Conservation (phyloP, 2,329 filamentous ascomycete genomes). For the Talaromyces amestolkiae region DNA sequence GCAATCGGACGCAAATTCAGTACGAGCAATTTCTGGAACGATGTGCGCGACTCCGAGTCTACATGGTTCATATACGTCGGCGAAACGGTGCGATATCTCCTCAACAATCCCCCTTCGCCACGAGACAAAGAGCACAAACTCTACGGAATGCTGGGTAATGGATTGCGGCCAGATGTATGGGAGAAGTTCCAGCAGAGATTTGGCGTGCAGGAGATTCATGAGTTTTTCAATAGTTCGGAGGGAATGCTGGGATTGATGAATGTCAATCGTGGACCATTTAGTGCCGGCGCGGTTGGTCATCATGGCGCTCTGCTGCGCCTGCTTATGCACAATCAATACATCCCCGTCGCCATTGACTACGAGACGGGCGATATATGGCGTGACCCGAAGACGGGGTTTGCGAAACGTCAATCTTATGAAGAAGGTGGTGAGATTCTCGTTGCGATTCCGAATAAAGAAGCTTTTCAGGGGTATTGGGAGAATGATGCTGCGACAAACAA, state of each 20-base stretch:
- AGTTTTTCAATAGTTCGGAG: slow-evolving; percentile 79
- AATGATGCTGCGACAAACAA: slow-evolving; percentile 65
- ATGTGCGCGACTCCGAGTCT: slow-evolving; percentile 64
- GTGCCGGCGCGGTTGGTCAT: slow-evolving; percentile 65
- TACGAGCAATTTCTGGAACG: slow-evolving; percentile 67
- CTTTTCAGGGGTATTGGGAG: slow-evolving; percentile 69
- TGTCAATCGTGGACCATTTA: slow-evolving; percentile 60
- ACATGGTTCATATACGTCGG: slow-evolving; percentile 76
- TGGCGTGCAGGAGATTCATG: slow-evolving; percentile 54
- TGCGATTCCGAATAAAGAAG: slow-evolving; percentile 54
- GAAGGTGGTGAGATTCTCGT: slow-evolving; percentile 74
- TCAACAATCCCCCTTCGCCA: slow-evolving; percentile 59
- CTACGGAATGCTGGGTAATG: slow-evolving; percentile 49
- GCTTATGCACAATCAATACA: slow-evolving; percentile 53
- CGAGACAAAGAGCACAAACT: slow-evolving; percentile 47
- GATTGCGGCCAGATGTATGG: slow-evolving; percentile 64
- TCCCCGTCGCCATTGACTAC: slow-evolving; percentile 68
- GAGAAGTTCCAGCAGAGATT: slow-evolving; percentile 50
- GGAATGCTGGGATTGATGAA: slow-evolving; percentile 65
- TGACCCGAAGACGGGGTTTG: slow-evolving; percentile 67
- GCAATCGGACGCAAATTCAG: slow-evolving; percentile 57
- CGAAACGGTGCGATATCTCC: slow-evolving; percentile 71
- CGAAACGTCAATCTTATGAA: slow-evolving; percentile 60
- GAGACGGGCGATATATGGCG: slow-evolving; percentile 66
- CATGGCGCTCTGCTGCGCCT: slow-evolving; percentile 63